Base-by-base conservation (phyloP, 768 basidiomycete species). In the Trametes maxima region DNA sequence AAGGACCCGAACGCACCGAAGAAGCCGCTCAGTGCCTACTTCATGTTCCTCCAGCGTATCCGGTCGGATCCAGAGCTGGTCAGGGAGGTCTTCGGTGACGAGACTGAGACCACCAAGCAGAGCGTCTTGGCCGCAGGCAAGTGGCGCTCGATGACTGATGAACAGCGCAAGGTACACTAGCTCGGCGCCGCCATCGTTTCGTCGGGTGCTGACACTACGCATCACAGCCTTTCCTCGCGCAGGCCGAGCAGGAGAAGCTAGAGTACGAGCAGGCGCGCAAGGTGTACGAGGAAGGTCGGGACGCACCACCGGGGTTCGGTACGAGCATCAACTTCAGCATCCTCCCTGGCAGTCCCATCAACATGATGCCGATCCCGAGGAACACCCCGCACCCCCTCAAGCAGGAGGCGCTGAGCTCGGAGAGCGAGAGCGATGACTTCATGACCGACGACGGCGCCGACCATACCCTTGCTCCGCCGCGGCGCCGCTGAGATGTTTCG, bases 1-100 rank as follows among this genome's bases (percentile, higher is more conserved):
- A 96, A 95, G 78, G 94, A 97, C 72, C 94, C 94, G 36, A 96
- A 97, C 70, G 95, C 94, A 8, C 95, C 95, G 3, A 95, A 94
- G 85, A 96, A 96, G 71, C 95, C 95, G 6, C 84, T 96, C 45
- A 89, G 87, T 71, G 94, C 95, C 0, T 97, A 96, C 70, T 96
- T 97, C 66, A 91, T 95, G 87, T 97, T 95, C 79, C 74, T 96
- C 65, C 94, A 95, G 73, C 85, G 88, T 46, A 97, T 97, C 67
- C 82, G 95, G 62, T 88, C 90, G 54, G 86, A 91, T 69, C 83
- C 86, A 2, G 77, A 78, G 37, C 75, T 95, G n/a, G 90, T 92
- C 11, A 79, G 72, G 61, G 87, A 88, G 13, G 86, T 96, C 7
- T 96, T 95, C 76, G 92, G 89, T 11, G 89, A 91, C 54, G 94